These are phyloP conservation scores for Sarcocystis neurona DNA, from an alignment of 169 alveolate species.

Conservation along the genomic window DNA sequence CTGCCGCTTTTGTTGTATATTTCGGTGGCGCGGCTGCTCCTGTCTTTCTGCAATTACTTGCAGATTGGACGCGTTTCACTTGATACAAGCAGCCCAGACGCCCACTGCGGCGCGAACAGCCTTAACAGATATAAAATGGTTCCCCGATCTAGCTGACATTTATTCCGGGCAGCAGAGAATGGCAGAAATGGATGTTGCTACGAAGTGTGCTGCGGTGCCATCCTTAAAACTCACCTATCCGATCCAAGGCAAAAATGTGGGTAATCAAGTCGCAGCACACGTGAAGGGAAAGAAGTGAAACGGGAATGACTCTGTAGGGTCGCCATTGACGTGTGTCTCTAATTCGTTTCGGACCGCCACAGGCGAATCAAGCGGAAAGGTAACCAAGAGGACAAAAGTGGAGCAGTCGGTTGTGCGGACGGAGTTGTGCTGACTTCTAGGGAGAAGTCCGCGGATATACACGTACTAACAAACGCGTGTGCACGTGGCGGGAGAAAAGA, in stretches of 20 bases:
- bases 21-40: neutral
- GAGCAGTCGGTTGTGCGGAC: no score
- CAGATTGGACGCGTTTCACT: conserved; percentile 58
- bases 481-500: no score
- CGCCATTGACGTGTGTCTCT: no score
- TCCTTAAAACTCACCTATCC: neutral
- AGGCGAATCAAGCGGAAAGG: no score
- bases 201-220: neutral
- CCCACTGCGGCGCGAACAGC: conserved; percentile 53
- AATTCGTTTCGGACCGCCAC: no score
- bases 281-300: no score
- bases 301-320: no score
- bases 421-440: no score
- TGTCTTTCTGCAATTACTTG: neutral
- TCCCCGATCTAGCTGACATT: conserved; percentile 28
- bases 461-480: no score
- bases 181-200: conserved; percentile 25
- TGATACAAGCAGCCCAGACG: conserved; percentile 56
- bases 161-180: conserved; percentile 27
- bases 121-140: conserved; percentile 50
- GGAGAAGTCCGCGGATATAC: no score
- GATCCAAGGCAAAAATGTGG: conserved; percentile 13
- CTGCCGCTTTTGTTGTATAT: neutral
- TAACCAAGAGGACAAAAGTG: no score
- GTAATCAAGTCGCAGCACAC: no score